phyloP scores from a whole-genome alignment of 768 basidiomycete genomes.

The Russula lepida region DNA sequence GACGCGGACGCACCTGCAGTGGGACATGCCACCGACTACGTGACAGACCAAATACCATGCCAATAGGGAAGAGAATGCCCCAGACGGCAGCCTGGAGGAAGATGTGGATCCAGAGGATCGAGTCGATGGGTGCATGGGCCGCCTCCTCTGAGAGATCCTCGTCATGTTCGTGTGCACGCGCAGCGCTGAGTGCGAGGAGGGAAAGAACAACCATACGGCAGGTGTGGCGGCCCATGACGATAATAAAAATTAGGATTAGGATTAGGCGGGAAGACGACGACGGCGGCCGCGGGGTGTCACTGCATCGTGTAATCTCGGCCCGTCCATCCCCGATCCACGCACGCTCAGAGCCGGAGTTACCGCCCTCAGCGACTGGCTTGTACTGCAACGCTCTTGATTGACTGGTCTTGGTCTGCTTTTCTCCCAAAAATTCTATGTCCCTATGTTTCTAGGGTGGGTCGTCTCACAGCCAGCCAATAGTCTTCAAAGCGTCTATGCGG shows the following conservation, averaged over 20 bases:
- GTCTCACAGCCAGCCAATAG: no score
- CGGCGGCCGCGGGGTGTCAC: not conserved
- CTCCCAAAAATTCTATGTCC: no score
- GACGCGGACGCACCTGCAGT: slow-evolving; percentile 48
- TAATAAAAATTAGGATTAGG: not conserved
- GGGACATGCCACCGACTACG: slow-evolving; percentile 89
- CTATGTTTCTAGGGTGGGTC: no score
- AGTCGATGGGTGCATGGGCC: slow-evolving; percentile 57
- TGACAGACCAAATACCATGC: slow-evolving; percentile 68
- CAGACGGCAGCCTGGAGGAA: slow-evolving; percentile 68
- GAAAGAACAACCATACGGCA: not conserved
- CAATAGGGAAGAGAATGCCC: slow-evolving; percentile 82
- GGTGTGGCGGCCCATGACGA: not conserved
- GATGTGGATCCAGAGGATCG: slow-evolving; percentile 78
- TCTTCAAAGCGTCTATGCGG: no score
- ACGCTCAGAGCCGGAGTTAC: no score
- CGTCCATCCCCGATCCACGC: not conserved
- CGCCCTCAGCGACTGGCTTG: no score
- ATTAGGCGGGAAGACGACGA: no score
- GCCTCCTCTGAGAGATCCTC: slow-evolving; percentile 58
- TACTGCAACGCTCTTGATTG: no score
- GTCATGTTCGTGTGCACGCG: slow-evolving; percentile 53
- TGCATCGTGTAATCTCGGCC: not conserved
- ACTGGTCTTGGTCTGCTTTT: no score
- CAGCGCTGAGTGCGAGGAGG: slow-evolving; percentile 20